Evolutionary conservation across 805 yeast genomes (phyloP), one percentile per base, ranked within the genome.

Genomic region (Candida michaelii): DNA sequence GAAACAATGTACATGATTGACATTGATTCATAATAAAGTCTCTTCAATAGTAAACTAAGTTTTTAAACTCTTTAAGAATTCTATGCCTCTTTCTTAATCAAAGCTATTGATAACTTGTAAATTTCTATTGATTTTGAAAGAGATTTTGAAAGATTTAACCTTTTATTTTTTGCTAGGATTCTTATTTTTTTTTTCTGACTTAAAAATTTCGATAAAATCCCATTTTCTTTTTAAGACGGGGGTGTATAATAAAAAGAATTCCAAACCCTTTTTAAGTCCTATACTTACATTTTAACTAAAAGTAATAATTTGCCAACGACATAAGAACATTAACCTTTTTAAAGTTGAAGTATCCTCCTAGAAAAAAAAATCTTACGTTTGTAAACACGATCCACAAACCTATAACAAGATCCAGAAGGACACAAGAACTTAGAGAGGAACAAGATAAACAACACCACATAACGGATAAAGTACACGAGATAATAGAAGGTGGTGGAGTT

Each of bases 351-450:
- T 10, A 13, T 6, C 5, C 24, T 12, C n/a, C 21, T 4, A 30
- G 16, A 18, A 31, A 10, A 12, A 31, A 31, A 18, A 12, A 12
- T 18, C 16, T 18, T 18, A 17, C 14, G 10, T 31, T 31, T 31
- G 35, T 31, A 12, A 31, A 31, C 25, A 15, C 33, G 5, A 6
- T 12, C 25, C 35, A 31, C 35, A 31, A 31, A n/a, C 13, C 33
- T 21, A 30, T 15, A 6, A 19, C 10, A 15, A 30, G n/a, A 11
- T 5, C 12, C n/a, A 19, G 11, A 31, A 31, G 35, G 17, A 11
- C n/a, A n/a, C n/a, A n/a, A n/a, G n/a, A n/a, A n/a, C n/a, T n/a
- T n/a, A n/a, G n/a, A n/a, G n/a, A n/a, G n/a, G n/a, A 4, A 30
- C n/a, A 30, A 30, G 21, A 15, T 5, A 15, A 6, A 16, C n/a